Percentiles rank a stretch among this genome's conserved stretches.
phyloP scores from a whole-genome alignment of 1,139 yeast species.

The Magnusiomyces paraingens region DNA sequence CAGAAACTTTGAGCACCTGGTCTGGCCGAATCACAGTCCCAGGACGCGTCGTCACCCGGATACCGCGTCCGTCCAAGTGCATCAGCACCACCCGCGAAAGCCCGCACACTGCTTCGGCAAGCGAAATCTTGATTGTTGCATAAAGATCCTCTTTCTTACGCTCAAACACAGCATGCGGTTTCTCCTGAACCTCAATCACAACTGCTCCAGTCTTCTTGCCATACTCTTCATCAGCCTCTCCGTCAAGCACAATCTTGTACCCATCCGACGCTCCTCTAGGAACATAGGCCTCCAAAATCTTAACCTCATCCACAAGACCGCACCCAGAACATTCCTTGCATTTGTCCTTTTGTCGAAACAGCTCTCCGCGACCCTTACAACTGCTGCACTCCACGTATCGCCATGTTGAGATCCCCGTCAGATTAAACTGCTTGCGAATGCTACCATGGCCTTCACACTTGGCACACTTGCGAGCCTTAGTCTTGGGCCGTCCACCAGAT shows the following conservation, averaged over 20 bases:
- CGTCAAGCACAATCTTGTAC: slow-evolving; percentile 53
- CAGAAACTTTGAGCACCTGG: slow-evolving; percentile 54
- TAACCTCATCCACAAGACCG: slow-evolving; percentile 57
- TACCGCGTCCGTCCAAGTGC: slow-evolving; percentile 76
- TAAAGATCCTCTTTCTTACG: slow-evolving; percentile 62
- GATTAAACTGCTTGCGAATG: slow-evolving; percentile 52
- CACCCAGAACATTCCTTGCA: slow-evolving; percentile 75
- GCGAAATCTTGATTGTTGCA: slow-evolving; percentile 52
- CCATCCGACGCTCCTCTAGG: slow-evolving; percentile 62
- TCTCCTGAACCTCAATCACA: slow-evolving; percentile 50
- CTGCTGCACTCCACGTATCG: slow-evolving; percentile 56
- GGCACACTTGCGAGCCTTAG: slow-evolving; percentile 51
- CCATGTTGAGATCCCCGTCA: slow-evolving; percentile 69
- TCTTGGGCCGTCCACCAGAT: slow-evolving; percentile 59
- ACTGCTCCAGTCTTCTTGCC: slow-evolving; percentile 79
- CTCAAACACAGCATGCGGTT: slow-evolving; percentile 40
- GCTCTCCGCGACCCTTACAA: slow-evolving; percentile 69
- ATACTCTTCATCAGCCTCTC: slow-evolving; percentile 67
- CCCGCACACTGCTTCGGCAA: slow-evolving; percentile 81
- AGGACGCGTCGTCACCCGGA: slow-evolving; percentile 53
- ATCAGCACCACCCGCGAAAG: slow-evolving; percentile 60
- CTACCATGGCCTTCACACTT: slow-evolving; percentile 71
- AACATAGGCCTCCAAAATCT: slow-evolving; percentile 71
- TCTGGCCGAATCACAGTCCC: slow-evolving; percentile 78
- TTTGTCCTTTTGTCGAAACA: slow-evolving; percentile 56